Base-by-base conservation (phyloP, 202 grass and related monocot genomes). In the Brachypodium distachyon region DNA sequence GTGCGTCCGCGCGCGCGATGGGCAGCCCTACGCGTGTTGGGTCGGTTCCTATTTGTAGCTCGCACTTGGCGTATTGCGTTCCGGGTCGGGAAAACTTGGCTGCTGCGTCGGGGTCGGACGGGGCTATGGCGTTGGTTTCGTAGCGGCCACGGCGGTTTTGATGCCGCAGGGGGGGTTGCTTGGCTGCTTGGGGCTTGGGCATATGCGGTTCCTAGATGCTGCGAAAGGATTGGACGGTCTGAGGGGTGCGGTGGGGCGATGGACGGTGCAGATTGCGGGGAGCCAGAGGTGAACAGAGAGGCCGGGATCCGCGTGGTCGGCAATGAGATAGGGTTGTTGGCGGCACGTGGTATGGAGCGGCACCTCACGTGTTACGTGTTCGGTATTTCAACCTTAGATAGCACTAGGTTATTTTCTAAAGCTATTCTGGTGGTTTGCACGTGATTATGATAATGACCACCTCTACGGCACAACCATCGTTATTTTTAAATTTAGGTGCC, bases 81-180 rank as follows among this genome's bases (percentile, higher is more conserved):
- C n/a, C n/a, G 32, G 32, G 32, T 36, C 32, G 26, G 67, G 23
- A 31, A 58, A 58, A 29, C 50, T 31, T 58, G 54, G 54, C 5
- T 58, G 54, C 1, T 13, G 55, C 19, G 21, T 27, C 11, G 14
- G 36, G 22, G 4, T n/a, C 26, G 4, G 65, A 42, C 7, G 13
- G 1, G 16, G 61, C 54, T 64, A 26, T 9, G 28, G 9, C 6
- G 17, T 34, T 16, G 72, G 31, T 69, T 77, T 46, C 82, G 74
- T 84, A 84, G 55, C 56, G 73, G 56, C 27, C 66, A 84, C 68
- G 65, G 3, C 43, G n/a, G 7, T 50, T 77, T 17, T 22, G 25
- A 53, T 29, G 22, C 46, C 14, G 46, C 33, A 29, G 46, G 4
- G n/a, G n/a, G n/a, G n/a, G n/a, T n/a, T n/a, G n/a, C n/a, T n/a